Evolutionary conservation across 129 eudicot species (phyloP), one percentile per base, ranked within the genome.

Genomic region (Kitagawia praeruptora): DNA sequence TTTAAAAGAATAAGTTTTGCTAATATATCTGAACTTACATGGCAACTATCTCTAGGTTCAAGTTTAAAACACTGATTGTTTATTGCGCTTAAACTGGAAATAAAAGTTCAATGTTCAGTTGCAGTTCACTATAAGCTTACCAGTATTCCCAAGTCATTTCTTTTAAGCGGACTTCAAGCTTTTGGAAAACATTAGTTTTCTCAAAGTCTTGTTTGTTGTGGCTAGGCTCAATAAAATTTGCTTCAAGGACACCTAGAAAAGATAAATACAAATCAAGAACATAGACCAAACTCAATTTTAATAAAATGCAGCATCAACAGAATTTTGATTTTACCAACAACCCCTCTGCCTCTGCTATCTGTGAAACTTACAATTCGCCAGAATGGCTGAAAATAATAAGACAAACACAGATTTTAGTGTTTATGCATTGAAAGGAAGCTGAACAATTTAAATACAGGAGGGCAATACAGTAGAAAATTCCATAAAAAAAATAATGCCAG

Each of bases 161-260:
- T 81, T 47, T 90, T 69, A 90, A 86, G 44, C 95, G 83, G 41
- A 83, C 53, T 28, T 86, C 89, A 76, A 90, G 95, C 81, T 88
- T 90, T 81, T 90, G 95, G 31, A 80, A 90, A 51, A 90, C 84
- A 56, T 76, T 66, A 12, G 95, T 90, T 77, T 88, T 88, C 77
- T 90, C 95, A 81, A 90, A 90, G 79, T 90, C 95, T 84, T 90
- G 95, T 79, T 90, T 90, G 46, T 78, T 90, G 46, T 90, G 95
- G 25, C 85, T 84, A 49, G 95, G 95, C 85, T 86, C 87, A 16
- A 90, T 75, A 70, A 82, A 86, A 77, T 90, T 83, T 77, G 95
- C 91, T 82, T 90, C 91, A 66, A 90, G 85, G 14, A 90, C 80
- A 79, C 95, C 95, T 90, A 79, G 19, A 78, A 23, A 75, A 54